A percentile compares a stretch with the other conserved stretches of the same genome.
Evolutionary conservation across 192 early-diverging fungal genomes (phyloP).

Genomic region (Gamsiella multidivaricata): DNA sequence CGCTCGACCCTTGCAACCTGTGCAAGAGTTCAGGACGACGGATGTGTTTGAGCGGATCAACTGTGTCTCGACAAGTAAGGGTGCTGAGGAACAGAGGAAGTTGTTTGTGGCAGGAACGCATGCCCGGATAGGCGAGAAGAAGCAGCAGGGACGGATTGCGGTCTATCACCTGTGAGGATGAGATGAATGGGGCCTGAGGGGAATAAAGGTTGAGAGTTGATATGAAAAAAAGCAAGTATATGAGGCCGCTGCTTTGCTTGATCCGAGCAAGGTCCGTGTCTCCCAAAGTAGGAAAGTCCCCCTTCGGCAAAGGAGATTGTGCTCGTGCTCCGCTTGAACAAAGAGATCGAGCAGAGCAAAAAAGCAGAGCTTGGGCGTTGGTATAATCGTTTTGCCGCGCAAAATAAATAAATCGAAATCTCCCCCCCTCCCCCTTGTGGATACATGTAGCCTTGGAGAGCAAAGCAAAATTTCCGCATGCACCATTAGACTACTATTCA

Average conservation of each 20-base stretch:
- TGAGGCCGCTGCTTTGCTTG: too few relatives aligned
- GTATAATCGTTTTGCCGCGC: conserved; percentile 45
- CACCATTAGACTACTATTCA: too few relatives aligned
- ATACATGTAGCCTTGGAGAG: too few relatives aligned
- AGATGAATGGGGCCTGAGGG: too few relatives aligned
- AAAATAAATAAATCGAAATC: conserved; percentile 6
- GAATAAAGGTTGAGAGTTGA: too few relatives aligned
- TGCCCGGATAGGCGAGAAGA: conserved; percentile 27
- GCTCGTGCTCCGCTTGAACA: too few relatives aligned
- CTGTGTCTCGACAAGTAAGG: conserved; percentile 25
- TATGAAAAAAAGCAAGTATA: neutral
- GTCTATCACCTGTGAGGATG: conserved; percentile 23
- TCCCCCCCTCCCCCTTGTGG: too few relatives aligned
- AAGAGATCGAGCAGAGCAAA: too few relatives aligned
- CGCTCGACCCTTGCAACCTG: conserved; percentile 26
- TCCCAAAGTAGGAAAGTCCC: too few relatives aligned
- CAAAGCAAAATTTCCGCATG: too few relatives aligned
- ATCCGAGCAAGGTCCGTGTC: too few relatives aligned
- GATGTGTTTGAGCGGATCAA: conserved; percentile 47
- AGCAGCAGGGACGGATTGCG: conserved; percentile 45
- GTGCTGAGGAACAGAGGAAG: neutral
- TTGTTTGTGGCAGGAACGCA: conserved; percentile 50
- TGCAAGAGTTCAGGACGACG: conserved; percentile 29
- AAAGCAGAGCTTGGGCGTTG: neutral
- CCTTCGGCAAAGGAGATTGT: too few relatives aligned